phyloP scores from a whole-genome alignment of 108 stramenopile genomes.

The Cyclostephanos tholiformis region DNA sequence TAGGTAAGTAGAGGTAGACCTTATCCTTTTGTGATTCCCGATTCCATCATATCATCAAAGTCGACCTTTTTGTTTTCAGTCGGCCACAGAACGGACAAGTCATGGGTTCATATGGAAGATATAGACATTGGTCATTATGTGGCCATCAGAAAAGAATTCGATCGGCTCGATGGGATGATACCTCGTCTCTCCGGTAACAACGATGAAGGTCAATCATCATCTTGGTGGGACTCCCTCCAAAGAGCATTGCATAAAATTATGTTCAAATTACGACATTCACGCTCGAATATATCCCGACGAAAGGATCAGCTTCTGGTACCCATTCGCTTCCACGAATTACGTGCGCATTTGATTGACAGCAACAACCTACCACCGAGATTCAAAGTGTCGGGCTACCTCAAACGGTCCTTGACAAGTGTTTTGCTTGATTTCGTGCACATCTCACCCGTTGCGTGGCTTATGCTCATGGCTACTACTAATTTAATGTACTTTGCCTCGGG shows the following conservation, averaged over 20 bases:
- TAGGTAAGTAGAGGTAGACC: not conserved
- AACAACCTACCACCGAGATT: conserved; percentile 75
- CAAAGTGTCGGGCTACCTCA: conserved; percentile 82
- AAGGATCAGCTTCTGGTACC: conserved; percentile 69
- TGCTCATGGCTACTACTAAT: conserved; percentile 64
- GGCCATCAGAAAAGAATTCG: conserved; percentile 87
- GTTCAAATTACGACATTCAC: conserved; percentile 40
- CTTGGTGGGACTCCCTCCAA: not conserved
- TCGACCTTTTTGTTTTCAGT: conserved; percentile 7
- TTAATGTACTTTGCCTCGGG: conserved; percentile 70
- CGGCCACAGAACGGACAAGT: conserved; percentile 51
- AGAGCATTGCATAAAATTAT: conserved; percentile 7
- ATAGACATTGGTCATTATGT: conserved; percentile 89
- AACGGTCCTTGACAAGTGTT: conserved; percentile 62
- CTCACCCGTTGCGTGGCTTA: conserved; percentile 71
- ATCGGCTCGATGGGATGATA: conserved; percentile 46
- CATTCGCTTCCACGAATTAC: conserved; percentile 84
- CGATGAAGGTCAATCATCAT: not conserved
- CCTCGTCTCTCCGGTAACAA: not conserved
- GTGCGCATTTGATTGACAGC: conserved; percentile 76
- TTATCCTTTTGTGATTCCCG: too few relatives aligned
- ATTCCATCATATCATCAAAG: too few relatives aligned
- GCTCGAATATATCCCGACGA: conserved; percentile 12
- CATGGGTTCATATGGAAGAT: conserved; percentile 83
- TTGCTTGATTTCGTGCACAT: conserved; percentile 77